Conservation (phyloP, 768 basidiomycete genomes). For the Cystobasidium onofrii region DNA sequence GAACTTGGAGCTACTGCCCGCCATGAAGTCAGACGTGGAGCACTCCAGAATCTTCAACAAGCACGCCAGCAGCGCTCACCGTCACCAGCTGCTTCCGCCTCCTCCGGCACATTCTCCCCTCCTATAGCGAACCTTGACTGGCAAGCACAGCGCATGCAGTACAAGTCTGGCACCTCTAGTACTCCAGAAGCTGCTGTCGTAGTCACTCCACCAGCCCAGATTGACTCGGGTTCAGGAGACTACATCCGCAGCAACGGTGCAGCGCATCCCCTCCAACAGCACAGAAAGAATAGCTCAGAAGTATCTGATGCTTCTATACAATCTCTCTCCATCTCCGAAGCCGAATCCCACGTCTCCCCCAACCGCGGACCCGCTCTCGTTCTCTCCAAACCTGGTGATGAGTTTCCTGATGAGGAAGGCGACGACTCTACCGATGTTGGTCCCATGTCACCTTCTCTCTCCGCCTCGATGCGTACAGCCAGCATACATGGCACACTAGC, state of each 20-base stretch:
- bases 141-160: constrained; percentile 21
- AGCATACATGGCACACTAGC: neutral
- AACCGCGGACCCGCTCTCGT: constrained; percentile 24
- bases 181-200: constrained; percentile 12
- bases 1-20: neutral
- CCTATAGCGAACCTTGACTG: constrained; percentile 21
- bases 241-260: neutral
- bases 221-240: neutral
- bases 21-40: constrained; percentile 7
- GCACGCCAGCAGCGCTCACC: constrained; percentile 8
- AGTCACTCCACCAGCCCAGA: constrained; percentile 4
- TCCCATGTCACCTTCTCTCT: constrained; percentile 8
- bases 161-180: neutral
- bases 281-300: constrained; percentile 11
- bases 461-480: constrained; percentile 12
- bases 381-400: constrained; percentile 21
- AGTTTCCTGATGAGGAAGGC: constrained; percentile 17
- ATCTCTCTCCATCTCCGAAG: constrained; percentile 22
- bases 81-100: neutral
- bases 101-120: neutral
- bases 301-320: constrained; percentile 23
- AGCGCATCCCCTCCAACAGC: neutral
- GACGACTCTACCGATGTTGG: constrained; percentile 3
- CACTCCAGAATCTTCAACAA: constrained; percentile 1
- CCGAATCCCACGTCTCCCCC: constrained; percentile 16